Base-by-base conservation (phyloP, 176 grass and related monocot genomes). In the Cenchrus fungigraminus region DNA sequence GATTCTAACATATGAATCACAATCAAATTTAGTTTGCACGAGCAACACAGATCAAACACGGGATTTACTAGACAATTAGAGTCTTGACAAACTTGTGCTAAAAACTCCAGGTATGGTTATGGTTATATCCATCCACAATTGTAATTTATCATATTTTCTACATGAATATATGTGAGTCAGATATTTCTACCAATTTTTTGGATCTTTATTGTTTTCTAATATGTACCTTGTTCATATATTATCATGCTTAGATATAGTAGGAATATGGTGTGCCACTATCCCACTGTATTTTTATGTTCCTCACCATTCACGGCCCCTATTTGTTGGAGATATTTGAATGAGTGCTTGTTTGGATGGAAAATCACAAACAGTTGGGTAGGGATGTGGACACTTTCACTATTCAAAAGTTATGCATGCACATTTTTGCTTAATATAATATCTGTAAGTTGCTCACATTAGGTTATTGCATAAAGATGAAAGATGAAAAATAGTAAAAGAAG, bases 101-200 rank as follows among this genome's bases (percentile, higher is more conserved):
- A 34, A 20, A n/a, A 16, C 37, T 42, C 54, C 34, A 55, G 51
- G 28, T 53, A 14, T 28, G 44, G 34, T 17, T 44, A 5, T 66
- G 8, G 55, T 28, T 51, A 54, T 20, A 65, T 34, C 32, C 43
- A 65, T 73, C 55, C 22, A 44, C 15, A 19, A 43, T 69, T 25
- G n/a, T 73, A 29, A n/a, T 51, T 62, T 32, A 43, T 79, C 4
- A 19, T 76, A 37, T 0, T 62, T 22, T 63, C 22, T 70, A 13
- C 52, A 78, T 54, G 29, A 29, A 44, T 68, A 34, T 44, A 7
- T 3, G 3, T 45, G 43, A 81, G 65, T 76, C 62, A 69, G 61
- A 89, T 88, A 57, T 57, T 52, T 68, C 1, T 53, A 63, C 56
- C 10, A 42, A 13, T 69, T 81, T 81, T 34, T 61, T 20, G 56